Conservation (phyloP, 2,329 filamentous ascomycete species). For the Aureobasidium leucospermi region DNA sequence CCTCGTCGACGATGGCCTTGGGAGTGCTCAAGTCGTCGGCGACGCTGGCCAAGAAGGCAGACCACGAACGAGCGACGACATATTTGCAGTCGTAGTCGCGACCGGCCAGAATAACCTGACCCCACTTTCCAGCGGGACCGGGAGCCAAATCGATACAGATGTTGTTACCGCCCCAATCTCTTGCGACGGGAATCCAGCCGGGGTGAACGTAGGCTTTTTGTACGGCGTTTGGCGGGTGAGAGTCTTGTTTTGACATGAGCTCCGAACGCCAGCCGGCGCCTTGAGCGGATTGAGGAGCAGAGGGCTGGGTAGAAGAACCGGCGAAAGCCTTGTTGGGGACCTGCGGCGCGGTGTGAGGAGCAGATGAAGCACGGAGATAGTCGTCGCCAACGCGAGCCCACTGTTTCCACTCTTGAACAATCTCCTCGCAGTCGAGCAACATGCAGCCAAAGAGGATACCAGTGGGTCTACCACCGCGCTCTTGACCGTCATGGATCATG, state of each 20-base stretch:
- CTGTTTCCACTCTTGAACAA: constrained; percentile 94
- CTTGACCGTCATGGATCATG: constrained; percentile 90
- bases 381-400: constrained; percentile 92
- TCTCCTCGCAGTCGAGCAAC: constrained; percentile 96
- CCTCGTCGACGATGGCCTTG: constrained; percentile 89
- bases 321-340: constrained; percentile 65
- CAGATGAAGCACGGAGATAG: constrained; percentile 48
- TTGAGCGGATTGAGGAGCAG: constrained; percentile 37
- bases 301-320: constrained; percentile 60
- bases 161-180: constrained; percentile 98
- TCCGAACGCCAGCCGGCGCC: constrained; percentile 66
- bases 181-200: constrained; percentile 89
- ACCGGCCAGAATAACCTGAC: constrained; percentile 92
- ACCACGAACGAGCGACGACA: constrained; percentile 89
- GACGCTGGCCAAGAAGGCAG: constrained; percentile 72
- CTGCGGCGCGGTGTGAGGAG: constrained; percentile 51
- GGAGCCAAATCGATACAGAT: constrained; percentile 88
- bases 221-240: constrained; percentile 75
- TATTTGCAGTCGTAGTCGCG: constrained; percentile 99
- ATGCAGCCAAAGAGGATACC: constrained; percentile 91
- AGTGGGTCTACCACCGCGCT: constrained; percentile 82
- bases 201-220: constrained; percentile 91
- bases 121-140: constrained; percentile 84
- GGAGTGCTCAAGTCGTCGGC: constrained; percentile 87
- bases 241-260: constrained; percentile 76